phyloP scores from a whole-genome alignment of 2,329 filamentous ascomycete species.

The Colletotrichum phormii region DNA sequence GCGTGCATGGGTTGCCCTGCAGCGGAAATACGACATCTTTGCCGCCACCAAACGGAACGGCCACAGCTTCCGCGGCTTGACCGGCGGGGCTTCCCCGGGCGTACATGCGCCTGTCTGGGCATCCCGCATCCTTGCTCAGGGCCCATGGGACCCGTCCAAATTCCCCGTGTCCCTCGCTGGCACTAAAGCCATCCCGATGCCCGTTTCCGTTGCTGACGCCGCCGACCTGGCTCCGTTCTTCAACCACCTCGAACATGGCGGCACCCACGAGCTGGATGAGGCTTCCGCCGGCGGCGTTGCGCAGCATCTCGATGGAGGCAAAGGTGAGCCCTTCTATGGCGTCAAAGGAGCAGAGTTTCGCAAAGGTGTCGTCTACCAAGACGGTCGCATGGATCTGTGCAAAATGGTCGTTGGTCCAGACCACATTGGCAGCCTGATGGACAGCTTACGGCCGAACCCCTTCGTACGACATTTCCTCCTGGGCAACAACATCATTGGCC shows the following conservation, averaged over 20 bases:
- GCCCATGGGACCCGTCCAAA: slow-evolving; percentile 47
- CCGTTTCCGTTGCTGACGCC: slow-evolving; percentile 45
- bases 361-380: slow-evolving; percentile 59
- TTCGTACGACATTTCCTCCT: slow-evolving; percentile 64
- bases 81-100: slow-evolving; percentile 46
- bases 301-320: slow-evolving; percentile 46
- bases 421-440: slow-evolving; percentile 62
- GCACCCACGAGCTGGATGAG: slow-evolving; percentile 44
- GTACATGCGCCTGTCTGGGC: slow-evolving; percentile 48
- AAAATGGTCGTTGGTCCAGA: slow-evolving; percentile 66
- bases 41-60: slow-evolving; percentile 47
- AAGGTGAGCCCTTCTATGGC: slow-evolving; percentile 51
- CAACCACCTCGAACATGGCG: slow-evolving; percentile 45
- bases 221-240: slow-evolving; percentile 49
- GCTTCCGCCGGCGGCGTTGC: slow-evolving; percentile 32
- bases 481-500: slow-evolving; percentile 66
- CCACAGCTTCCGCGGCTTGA: slow-evolving; percentile 42
- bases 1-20: slow-evolving; percentile 49
- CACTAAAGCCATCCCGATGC: slow-evolving; percentile 48
- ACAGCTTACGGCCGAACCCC: slow-evolving; percentile 57
- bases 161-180: slow-evolving; percentile 47
- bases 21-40: slow-evolving; percentile 50
- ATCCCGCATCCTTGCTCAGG: slow-evolving; percentile 47
- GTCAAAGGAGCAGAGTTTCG: slow-evolving; percentile 50
- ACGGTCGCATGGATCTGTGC: slow-evolving; percentile 65